phyloP scores from a whole-genome alignment of 2,329 filamentous ascomycete genomes.

The Talaromyces sp. region DNA sequence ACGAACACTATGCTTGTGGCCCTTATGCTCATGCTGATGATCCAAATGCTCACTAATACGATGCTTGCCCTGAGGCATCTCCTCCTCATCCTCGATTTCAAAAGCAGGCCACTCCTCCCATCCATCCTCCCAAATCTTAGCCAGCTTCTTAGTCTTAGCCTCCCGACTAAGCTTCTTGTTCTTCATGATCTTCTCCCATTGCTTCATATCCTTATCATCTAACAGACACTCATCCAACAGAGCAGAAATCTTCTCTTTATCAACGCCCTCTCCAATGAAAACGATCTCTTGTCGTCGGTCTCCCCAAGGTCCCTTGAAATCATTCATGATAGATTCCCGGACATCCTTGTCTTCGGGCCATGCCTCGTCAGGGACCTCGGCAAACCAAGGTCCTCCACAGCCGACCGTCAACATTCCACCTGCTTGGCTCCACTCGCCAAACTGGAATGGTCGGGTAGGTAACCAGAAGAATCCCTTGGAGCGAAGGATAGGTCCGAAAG shows the following conservation, averaged over 20 bases:
- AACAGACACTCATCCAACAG: conserved; percentile 65
- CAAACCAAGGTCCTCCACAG: conserved; percentile 58
- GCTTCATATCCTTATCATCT: conserved; percentile 60
- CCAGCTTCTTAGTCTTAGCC: conserved; percentile 51
- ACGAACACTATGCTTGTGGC: conserved; percentile 14
- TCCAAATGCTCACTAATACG: conserved; percentile 34
- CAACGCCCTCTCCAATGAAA: conserved; percentile 70
- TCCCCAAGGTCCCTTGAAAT: conserved; percentile 61
- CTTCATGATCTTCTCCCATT: conserved; percentile 59
- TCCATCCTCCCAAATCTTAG: conserved; percentile 60
- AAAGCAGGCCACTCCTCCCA: conserved; percentile 60
- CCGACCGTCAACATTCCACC: conserved; percentile 48
- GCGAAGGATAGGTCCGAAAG: conserved; percentile 43
- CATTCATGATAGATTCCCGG: conserved; percentile 50
- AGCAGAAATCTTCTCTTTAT: conserved; percentile 54
- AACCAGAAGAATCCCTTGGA: conserved; percentile 53
- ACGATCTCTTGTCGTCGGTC: conserved; percentile 73
- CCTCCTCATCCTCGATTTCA: conserved; percentile 40
- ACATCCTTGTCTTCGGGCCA: conserved; percentile 56
- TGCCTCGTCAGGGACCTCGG: conserved; percentile 57
- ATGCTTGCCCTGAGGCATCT: conserved; percentile 33
- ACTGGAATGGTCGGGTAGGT: conserved; percentile 44
- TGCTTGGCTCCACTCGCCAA: conserved; percentile 51
- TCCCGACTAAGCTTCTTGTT: conserved; percentile 39
- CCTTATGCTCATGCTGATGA: conserved; percentile 19